Conservation (phyloP, 2,329 filamentous ascomycete genomes). For the Dactylellina leptospora region DNA sequence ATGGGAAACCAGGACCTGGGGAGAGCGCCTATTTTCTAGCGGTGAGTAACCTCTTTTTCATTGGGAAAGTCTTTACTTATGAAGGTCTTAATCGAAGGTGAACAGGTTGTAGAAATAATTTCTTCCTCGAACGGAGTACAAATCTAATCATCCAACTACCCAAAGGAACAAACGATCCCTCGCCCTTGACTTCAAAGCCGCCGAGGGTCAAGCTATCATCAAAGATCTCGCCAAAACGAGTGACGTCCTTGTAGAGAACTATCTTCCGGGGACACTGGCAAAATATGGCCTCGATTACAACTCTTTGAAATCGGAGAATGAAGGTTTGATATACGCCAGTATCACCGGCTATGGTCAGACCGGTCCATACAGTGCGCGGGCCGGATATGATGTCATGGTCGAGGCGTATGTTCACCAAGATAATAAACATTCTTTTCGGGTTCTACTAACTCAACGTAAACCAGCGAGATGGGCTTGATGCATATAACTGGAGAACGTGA, state of each 20-base stretch:
- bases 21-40: conserved; percentile 95
- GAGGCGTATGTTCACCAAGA: conserved; percentile 74
- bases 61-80: background rate
- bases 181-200: conserved; percentile 87
- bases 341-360: conserved; percentile 98
- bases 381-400: conserved; percentile 99
- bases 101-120: conserved; percentile 23
- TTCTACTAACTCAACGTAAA: background rate
- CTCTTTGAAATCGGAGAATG: conserved; percentile 81
- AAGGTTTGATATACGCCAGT: conserved; percentile 87
- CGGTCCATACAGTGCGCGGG: conserved; percentile 83
- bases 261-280: conserved; percentile 84
- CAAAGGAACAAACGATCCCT: conserved; percentile 94
- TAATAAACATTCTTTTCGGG: too few species aligned
- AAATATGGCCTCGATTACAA: conserved; percentile 93
- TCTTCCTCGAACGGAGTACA: background rate
- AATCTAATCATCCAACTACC: background rate
- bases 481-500: conserved; percentile 92
- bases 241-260: conserved; percentile 96
- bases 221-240: conserved; percentile 84
- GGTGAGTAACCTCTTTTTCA: conserved; percentile 65
- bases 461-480: conserved; percentile 90
- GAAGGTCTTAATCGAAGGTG: conserved; percentile 5
- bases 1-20: conserved; percentile 72
- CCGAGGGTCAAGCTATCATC: conserved; percentile 82